Base-by-base conservation (phyloP, 2,329 filamentous ascomycete species). In the Apiospora malaysiana region DNA sequence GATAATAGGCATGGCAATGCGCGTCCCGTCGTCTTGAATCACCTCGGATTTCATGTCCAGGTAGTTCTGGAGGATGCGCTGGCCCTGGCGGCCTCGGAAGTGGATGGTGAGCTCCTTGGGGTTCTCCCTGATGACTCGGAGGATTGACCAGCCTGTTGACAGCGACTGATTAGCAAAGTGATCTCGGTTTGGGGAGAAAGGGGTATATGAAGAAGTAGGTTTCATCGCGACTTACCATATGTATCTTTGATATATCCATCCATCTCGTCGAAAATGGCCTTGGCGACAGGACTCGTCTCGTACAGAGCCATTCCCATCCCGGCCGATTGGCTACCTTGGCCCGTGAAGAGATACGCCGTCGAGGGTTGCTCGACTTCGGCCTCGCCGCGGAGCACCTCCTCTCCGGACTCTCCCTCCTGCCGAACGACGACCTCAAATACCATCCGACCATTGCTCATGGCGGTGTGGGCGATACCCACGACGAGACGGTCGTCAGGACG, bases 281-380 rank as follows among this genome's bases (percentile, higher is more conserved):
- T 94, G 73, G 96, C 96, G 23, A 98, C 95, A 46, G 92, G 86
- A 81, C 95, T 98, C 87, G 92, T 97, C 78, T 88, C 92, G 81
- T 99, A 99, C 66, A 99, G 88, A 79, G 98, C 96, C 96, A 99
- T 99, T 83, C 96, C 96, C 96, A 99, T 99, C 73, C 96, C 96
- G 82, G 98, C 95, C 83, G 98, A 95, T 83, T 99, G 96, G 68
- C 95, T 98, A 76, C 96, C 96, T 83, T 99, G 96, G 70, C 96
- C 96, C 73, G 96, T 99, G 83, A 99, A 99, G 75, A 99, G 94
- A 78, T 99, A 99, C 4, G 96, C 92, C 1, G 95, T 97, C 45
- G 96, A 94, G 9, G 96, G 96, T 81, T 99, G 96, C 83, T 99
- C 96, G 71, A 99, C 94, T 83, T 99, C 96, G 32, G 96, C 96